These are phyloP conservation scores for Kwoniella europaea DNA, from an alignment of 768 basidiomycete species.

Conservation along the genomic window DNA sequence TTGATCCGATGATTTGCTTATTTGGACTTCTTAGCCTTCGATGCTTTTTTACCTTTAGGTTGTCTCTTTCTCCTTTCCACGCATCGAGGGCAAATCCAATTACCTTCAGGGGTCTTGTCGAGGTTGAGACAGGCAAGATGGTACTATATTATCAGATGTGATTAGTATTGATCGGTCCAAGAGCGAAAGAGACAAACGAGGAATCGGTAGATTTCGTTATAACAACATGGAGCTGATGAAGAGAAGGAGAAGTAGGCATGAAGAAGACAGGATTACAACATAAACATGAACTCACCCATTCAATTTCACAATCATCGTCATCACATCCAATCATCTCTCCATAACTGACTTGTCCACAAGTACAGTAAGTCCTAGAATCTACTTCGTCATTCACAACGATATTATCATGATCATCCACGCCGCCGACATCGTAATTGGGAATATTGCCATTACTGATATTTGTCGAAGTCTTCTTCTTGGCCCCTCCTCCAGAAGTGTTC, in stretches of 20 bases:
- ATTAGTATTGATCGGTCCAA: neutral
- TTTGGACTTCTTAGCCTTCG: constrained; percentile 27
- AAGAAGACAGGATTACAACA: neutral
- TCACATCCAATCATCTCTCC: constrained; percentile 61
- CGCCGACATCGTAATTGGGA: constrained; percentile 3
- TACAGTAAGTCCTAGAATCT: constrained; percentile 52
- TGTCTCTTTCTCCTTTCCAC: constrained; percentile 44
- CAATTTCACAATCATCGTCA: constrained; percentile 56
- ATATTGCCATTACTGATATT: constrained; percentile 6
- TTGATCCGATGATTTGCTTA: neutral
- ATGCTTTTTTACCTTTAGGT: constrained; percentile 33
- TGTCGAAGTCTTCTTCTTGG: constrained; percentile 2
- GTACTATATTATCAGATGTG: constrained; percentile 33
- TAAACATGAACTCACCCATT: constrained; percentile 57
- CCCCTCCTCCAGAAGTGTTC: neutral
- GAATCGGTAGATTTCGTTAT: too few species aligned
- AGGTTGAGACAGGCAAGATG: constrained; percentile 50
- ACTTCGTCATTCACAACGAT: constrained; percentile 34
- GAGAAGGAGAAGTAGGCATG: neutral
- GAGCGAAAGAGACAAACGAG: too few species aligned
- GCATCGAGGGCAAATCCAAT: constrained; percentile 52
- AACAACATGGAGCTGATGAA: neutral
- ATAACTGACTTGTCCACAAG: constrained; percentile 54
- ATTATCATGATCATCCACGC: constrained; percentile 18
- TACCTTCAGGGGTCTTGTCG: constrained; percentile 42